These are phyloP conservation scores for Vaccinium vitisidaea DNA, from an alignment of 148 eudicot genomes.

Conservation along the genomic window DNA sequence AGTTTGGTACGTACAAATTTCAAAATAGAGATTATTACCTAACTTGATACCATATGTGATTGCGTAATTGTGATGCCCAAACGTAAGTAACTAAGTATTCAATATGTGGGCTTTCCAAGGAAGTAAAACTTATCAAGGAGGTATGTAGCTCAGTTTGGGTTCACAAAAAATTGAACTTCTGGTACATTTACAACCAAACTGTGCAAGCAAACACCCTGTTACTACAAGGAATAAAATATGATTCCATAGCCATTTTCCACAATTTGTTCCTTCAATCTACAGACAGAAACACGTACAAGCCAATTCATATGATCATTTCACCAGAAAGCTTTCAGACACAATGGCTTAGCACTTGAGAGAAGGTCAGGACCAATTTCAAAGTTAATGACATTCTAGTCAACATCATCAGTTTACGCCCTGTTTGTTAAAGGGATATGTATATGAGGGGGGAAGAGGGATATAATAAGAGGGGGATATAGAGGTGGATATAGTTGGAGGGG, in stretches of 20 bases:
- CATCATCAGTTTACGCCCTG: too few species aligned
- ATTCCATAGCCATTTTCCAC: background rate
- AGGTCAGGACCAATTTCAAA: constrained; percentile 6
- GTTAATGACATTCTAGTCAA: background rate
- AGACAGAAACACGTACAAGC: background rate
- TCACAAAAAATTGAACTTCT: background rate
- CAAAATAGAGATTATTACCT: background rate
- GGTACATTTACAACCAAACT: background rate
- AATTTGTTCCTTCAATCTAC: background rate
- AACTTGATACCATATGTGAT: background rate
- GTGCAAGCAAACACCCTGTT: background rate
- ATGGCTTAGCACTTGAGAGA: background rate
- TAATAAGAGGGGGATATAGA: too few species aligned
- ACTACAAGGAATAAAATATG: background rate
- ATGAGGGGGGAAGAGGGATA: too few species aligned
- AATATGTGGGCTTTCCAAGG: background rate
- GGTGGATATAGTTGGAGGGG: too few species aligned
- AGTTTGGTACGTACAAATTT: background rate
- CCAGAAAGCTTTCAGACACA: background rate
- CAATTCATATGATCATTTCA: background rate
- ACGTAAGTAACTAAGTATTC: background rate
- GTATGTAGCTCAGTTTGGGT: background rate
- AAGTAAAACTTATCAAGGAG: background rate
- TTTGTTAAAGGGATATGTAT: too few species aligned
- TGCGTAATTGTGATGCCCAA: background rate